Evolutionary conservation across 2,329 filamentous ascomycete species (phyloP), one percentile per base, ranked within the genome.

Genomic region (Apiospora malaysiana): DNA sequence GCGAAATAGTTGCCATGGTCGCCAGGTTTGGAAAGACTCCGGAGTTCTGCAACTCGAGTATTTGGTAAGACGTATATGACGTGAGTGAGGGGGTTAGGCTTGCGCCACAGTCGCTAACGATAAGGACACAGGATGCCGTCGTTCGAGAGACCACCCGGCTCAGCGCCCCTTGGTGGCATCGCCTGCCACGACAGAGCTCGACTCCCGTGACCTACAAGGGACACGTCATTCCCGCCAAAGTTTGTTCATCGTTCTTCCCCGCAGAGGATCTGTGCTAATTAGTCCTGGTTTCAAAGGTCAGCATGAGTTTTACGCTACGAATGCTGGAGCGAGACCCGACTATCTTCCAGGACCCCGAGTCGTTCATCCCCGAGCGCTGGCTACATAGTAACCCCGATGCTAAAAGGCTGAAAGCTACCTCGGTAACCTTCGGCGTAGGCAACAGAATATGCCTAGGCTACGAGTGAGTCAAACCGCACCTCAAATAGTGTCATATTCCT

Each of bases 241-340:
- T 49, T 49, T 9, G 47, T 25, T 25, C 23, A n/a, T 14, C 23
- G 47, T 14, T 25, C n/a, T 14, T 49, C 4, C 47, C 9, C 47
- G n/a, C 25, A 9, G 47, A 49, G 9, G 47, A 49, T 25, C 1
- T 25, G n/a, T 25, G 47, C 47, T 49, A 9, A 49, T 49, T 49
- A 49, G 47, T 49, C n/a, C n/a, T 49, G n/a, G 46, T 25, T 23
- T 2, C 25, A 49, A 49, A 49, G 47, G 47, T 49, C 47, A 49
- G 47, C 47, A 49, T 49, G n/a, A 49, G 47, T 25, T 49, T 49
- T 25, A 49, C 47, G n/a, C n/a, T 49, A 12, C 47, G 47, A n/a
- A 49, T 49, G 47, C 47, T 49, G n/a, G 47, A 49, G 47, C 47
- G 47, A 49, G 47, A 49, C 47, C 47, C 47, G 47, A 49, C 47